Evolutionary conservation across 2,329 filamentous ascomycete species (phyloP), one percentile per base, ranked within the genome.

Genomic region (Xylariaceae sp.): DNA sequence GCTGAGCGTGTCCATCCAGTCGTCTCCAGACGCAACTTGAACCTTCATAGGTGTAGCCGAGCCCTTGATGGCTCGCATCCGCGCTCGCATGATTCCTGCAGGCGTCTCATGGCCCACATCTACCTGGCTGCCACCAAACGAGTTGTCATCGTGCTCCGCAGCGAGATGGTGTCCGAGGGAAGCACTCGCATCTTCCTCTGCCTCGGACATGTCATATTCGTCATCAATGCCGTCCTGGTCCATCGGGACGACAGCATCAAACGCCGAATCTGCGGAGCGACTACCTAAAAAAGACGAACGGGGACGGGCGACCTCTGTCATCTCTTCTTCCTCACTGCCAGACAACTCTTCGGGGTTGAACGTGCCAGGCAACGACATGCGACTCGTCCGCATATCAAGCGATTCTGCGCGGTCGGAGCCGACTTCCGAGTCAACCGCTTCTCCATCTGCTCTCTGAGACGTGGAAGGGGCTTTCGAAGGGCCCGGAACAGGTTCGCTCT

Each of bases 1-100:
- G 57, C 88, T 85, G 43, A 98, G 70, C 65, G 95, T 89, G 48
- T 92, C 83, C 47, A 88, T 83, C 92, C 92, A 98, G 56, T 94
- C 83, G 39, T 89, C 85, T 34, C 81, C 84, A 43, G 75, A 72
- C 22, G 74, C 67, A 38, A 82, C 73, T 43, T 78, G 73, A 33
- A 76, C 63, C 45, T 70, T 75, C 16, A 71, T 56, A 16, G 77
- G 77, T 18, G 72, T 74, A 39, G 62, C 67, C 14, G 71, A 71
- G 42, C 69, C 70, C 58, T 78, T 80, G 51, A 75, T 64, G 23
- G 75, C 75, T 53, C 75, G 72, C 69, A 79, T 71, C 45, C 75
- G 65, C 40, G 77, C 77, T 58, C 75, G 68, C 56, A 80, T 64
- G 45, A 80, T 70, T 42, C 75, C 75, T 34, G 73, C 76, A 39